Evolutionary conservation across 306 rosid species (phyloP).

Genomic region (Quillaja saponaria): DNA sequence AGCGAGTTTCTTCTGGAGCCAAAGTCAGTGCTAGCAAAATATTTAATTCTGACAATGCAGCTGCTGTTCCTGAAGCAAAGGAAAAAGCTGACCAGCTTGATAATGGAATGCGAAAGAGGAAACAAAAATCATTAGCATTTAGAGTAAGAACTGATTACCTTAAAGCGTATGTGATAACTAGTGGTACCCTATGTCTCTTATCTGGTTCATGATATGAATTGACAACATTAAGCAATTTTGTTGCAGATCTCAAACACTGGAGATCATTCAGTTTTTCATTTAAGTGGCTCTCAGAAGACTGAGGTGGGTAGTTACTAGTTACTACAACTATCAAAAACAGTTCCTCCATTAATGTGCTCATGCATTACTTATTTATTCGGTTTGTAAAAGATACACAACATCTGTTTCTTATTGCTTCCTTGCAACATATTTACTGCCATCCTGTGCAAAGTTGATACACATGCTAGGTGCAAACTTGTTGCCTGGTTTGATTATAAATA

Average conservation of each 20-base stretch:
- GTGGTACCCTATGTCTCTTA: conserved; percentile 18
- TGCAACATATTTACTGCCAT: too few species aligned
- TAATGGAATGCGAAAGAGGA: conserved; percentile 59
- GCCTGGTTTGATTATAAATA: too few species aligned
- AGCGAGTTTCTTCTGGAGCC: conserved; percentile 39
- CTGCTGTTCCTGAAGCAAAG: conserved; percentile 40
- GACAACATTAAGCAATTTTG: conserved; percentile 35
- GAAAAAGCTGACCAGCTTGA: conserved; percentile 45
- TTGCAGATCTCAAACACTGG: conserved; percentile 57
- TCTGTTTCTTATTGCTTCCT: too few species aligned
- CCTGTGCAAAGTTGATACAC: too few species aligned
- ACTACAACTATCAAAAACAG: neutral
- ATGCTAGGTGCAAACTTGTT: too few species aligned
- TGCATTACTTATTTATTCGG: neutral
- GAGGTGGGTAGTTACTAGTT: conserved; percentile 47
- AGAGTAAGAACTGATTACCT: conserved; percentile 49
- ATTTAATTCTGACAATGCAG: conserved; percentile 40
- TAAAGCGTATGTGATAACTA: neutral
- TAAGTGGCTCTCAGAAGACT: conserved; percentile 47
- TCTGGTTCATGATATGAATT: conserved; percentile 31
- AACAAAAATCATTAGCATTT: conserved; percentile 47
- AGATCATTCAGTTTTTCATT: conserved; percentile 44
- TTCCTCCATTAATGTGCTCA: too few species aligned
- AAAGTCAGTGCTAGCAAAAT: conserved; percentile 41
- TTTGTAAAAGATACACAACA: too few species aligned